Evolutionary conservation across 306 rosid genomes (phyloP).

Genomic region (Albizia julibrissin): DNA sequence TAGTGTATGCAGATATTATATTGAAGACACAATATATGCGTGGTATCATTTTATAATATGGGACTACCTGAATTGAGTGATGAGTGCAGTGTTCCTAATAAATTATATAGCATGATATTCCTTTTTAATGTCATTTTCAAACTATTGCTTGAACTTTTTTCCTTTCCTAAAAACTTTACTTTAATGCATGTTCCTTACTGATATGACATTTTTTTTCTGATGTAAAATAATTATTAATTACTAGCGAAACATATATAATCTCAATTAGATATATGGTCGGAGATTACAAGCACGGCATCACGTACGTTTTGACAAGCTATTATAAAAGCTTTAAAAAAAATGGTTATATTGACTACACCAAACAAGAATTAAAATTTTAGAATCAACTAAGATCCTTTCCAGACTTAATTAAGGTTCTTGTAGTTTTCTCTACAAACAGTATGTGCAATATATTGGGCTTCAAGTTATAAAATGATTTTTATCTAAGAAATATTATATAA

Average conservation of each 20-base stretch:
- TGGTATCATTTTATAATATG: background rate
- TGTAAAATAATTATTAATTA: background rate
- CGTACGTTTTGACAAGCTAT: background rate
- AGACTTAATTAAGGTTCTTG: no score
- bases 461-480: background rate
- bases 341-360: background rate
- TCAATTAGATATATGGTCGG: background rate
- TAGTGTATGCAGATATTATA: no score
- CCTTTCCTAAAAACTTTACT: background rate
- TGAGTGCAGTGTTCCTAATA: slow-evolving; percentile 19
- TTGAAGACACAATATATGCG: background rate
- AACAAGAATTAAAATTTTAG: no score
- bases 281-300: background rate
- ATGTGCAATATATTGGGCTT: background rate
- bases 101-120: slow-evolving; percentile 31
- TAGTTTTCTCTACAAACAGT: no score
- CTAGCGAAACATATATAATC: background rate
- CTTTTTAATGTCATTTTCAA: slow-evolving; percentile 38
- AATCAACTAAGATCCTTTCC: no score
- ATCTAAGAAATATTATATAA: no score
- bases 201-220: background rate
- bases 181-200: background rate
- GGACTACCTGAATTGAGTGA: background rate
- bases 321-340: no score
- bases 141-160: slow-evolving; percentile 18